Base-by-base conservation (phyloP, 192 early-diverging fungal species). In the Coemansia sp. region DNA sequence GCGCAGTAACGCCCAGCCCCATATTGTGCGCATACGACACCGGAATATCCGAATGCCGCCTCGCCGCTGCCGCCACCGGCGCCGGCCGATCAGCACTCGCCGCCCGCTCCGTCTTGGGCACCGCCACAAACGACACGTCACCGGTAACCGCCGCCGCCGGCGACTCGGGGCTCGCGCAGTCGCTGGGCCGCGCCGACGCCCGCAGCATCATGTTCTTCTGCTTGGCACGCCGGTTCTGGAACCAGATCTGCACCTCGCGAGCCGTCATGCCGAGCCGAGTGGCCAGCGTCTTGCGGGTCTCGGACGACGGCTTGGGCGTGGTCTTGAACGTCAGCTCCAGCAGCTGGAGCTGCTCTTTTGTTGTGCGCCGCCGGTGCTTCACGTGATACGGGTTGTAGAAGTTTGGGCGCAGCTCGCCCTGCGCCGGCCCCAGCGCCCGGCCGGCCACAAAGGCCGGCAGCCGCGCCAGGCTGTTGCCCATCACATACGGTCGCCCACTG, bases 191-290 rank as follows among this genome's bases (percentile, higher is more conserved):
- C 29, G 55, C 29, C 14, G 72, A 59, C 7, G 65, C 76, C 15
- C 70, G 54, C 52, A 79, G 50, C 51, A 70, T 54, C 70, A 79
- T 69, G 65, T 81, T 83, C 62, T 88, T 89, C 62, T 81, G 85
- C 72, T 93, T 93, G 50, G 90, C 91, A 41, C 91, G 85, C 21
- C 89, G 79, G 79, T 93, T 93, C 70, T 93, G 91, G 67, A 93
- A 93, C 91, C 91, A 93, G 41, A 91, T 88, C 73, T 91, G 90
- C 56, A 93, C 88, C 41, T 87, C 85, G 41, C 88, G 80, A 24
- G 86, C 86, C 23, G 87, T 86, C 91, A 93, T 93, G 41, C 75
- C 62, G 17, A 93, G 75, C 12, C 67, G 66, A 32, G 75, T 75
- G 6, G 88, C 88, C 51, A 93, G 81, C 22, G 72, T 64, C 62